phyloP scores from a whole-genome alignment of 495 filamentous ascomycete species.

The Daldinia childiae region DNA sequence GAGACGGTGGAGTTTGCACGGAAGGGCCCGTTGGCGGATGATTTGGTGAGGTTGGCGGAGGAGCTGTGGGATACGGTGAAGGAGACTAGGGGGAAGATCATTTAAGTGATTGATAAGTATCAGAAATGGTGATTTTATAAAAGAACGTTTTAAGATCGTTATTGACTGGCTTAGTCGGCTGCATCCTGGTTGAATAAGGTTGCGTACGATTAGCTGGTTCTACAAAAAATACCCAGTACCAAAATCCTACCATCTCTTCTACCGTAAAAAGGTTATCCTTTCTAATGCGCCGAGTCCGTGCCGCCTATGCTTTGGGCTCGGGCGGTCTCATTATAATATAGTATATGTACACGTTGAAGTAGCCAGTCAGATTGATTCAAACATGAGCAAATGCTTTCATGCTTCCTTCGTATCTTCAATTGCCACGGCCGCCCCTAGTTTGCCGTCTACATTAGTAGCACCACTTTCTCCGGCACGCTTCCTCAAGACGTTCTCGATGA shows the following conservation, averaged over 20 bases:
- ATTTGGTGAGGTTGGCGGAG: conserved; percentile 18
- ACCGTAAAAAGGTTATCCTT: background rate
- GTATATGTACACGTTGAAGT: conserved; percentile 35
- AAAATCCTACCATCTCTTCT: background rate
- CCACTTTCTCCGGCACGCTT: conserved; percentile 71
- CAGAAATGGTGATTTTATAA: background rate
- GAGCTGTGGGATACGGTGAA: conserved; percentile 35
- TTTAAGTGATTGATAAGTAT: conserved; percentile 4
- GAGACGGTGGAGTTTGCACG: conserved; percentile 58
- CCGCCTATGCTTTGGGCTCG: background rate
- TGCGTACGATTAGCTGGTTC: conserved; percentile 3
- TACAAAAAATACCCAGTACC: conserved; percentile 5
- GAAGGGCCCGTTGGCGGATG: conserved; percentile 54
- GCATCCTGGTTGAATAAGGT: conserved; percentile 30
- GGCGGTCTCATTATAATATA: conserved; percentile 1
- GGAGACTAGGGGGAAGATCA: conserved; percentile 25
- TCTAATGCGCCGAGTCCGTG: conserved; percentile 33
- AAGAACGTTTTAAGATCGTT: background rate
- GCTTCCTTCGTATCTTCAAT: conserved; percentile 31
- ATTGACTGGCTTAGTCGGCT: conserved; percentile 1
- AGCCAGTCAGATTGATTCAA: background rate
- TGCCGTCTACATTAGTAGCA: conserved; percentile 10
- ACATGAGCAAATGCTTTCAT: conserved; percentile 3
- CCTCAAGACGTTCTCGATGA: conserved; percentile 97
- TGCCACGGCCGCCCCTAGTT: conserved; percentile 37